Evolutionary conservation across 441 rosid species (phyloP).

Genomic region (Erysimum cheiri): DNA sequence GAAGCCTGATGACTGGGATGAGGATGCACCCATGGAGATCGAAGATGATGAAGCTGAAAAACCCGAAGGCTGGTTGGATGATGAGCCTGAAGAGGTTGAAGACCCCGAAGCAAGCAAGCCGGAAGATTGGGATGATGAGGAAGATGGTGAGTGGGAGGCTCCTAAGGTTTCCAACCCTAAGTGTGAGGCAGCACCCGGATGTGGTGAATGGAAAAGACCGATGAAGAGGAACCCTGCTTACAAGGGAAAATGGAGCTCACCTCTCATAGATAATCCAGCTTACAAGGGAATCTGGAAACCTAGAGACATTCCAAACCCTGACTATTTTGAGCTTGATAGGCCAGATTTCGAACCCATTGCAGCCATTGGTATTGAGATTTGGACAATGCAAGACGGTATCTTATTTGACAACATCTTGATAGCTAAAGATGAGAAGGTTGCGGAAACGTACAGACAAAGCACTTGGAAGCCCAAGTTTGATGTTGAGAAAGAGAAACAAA

Average conservation of each 20-base stretch:
- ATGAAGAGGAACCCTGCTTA: slow-evolving; percentile 86
- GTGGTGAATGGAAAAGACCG: slow-evolving; percentile 96
- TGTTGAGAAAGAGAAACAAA: slow-evolving; percentile 79
- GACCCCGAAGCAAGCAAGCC: slow-evolving; percentile 96
- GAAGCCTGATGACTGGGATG: slow-evolving; percentile 99
- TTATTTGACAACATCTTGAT: slow-evolving; percentile 89
- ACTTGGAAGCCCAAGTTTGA: slow-evolving; percentile 86
- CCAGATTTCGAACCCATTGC: slow-evolving; percentile 89
- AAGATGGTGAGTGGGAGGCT: slow-evolving; percentile 97
- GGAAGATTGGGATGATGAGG: slow-evolving; percentile 99
- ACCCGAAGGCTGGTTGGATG: slow-evolving; percentile 97
- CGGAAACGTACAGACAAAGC: slow-evolving; percentile 57
- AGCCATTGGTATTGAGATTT: slow-evolving; percentile 94
- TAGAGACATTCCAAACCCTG: slow-evolving; percentile 82
- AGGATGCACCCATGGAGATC: slow-evolving; percentile 91
- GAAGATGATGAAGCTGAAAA: slow-evolving; percentile 88
- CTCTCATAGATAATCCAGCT: slow-evolving; percentile 88
- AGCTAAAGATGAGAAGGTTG: slow-evolving; percentile 72
- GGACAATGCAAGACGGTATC: slow-evolving; percentile 99
- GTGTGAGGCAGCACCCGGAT: slow-evolving; percentile 85
- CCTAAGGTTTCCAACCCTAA: slow-evolving; percentile 89
- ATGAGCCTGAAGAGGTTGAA: slow-evolving; percentile 93
- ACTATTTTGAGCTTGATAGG: slow-evolving; percentile 77
- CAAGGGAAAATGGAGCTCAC: slow-evolving; percentile 95
- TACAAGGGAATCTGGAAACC: slow-evolving; percentile 98